These are phyloP conservation scores for Diaporthe helianthi DNA, from an alignment of 2,329 filamentous ascomycete genomes.

Conservation along the genomic window DNA sequence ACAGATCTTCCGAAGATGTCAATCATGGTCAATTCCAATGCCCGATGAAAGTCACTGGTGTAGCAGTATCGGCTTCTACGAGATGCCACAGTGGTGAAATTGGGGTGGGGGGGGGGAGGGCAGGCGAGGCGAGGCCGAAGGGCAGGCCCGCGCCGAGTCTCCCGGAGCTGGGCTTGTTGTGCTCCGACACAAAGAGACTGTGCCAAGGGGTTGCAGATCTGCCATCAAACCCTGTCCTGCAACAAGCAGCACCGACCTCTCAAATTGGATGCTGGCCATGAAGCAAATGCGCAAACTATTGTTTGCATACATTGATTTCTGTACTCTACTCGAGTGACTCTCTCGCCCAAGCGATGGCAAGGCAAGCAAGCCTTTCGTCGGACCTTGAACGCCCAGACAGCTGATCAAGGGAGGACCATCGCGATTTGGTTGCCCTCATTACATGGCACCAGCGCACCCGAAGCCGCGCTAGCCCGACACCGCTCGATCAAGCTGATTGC, in stretches of 20 bases:
- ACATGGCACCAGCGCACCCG: constrained; percentile 3
- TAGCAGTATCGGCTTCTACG: not conserved
- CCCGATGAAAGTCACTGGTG: not conserved
- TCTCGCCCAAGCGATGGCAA: not conserved
- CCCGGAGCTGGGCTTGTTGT: constrained; percentile 19
- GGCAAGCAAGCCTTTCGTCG: not conserved
- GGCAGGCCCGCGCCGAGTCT: constrained; percentile 13
- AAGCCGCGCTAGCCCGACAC: constrained; percentile 23
- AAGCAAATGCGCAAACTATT: not conserved
- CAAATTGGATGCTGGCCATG: not conserved
- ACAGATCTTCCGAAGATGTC: not conserved
- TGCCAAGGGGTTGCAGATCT: constrained; percentile 12
- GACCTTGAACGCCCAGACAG: not conserved
- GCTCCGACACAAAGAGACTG: constrained; percentile 18
- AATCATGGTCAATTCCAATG: not conserved
- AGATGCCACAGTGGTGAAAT: not conserved
- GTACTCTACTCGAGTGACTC: not conserved
- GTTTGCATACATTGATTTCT: not conserved
- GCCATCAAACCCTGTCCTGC: constrained; percentile 7
- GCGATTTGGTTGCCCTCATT: not conserved
- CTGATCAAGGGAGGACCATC: constrained; percentile 12
- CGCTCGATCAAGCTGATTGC: constrained; percentile 19
- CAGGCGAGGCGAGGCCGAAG: not conserved
- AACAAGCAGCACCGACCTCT: not conserved
- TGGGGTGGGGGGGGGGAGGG: not conserved